Evolutionary conservation across 305 asterid genomes (phyloP).

Genomic region (Solanum aculeatissimum): DNA sequence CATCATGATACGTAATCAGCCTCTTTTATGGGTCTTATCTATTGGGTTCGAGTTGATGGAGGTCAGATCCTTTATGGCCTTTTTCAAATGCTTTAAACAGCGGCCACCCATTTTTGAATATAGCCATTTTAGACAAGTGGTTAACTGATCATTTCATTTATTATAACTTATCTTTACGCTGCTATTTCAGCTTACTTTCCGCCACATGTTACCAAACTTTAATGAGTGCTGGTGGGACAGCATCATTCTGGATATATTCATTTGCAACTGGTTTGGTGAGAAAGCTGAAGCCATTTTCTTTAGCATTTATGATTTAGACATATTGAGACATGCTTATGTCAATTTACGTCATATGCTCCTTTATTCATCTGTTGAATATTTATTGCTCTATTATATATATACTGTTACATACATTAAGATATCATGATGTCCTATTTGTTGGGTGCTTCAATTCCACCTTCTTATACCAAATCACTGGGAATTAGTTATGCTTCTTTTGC

Average conservation of each 20-base stretch:
- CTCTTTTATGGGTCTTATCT: slow-evolving; percentile 92
- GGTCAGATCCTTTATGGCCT: slow-evolving; percentile 34
- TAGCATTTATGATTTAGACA: neutral
- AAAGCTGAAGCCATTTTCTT: neutral
- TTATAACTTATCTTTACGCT: neutral
- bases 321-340: neutral
- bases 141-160: neutral
- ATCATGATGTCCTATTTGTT: neutral
- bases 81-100: neutral
- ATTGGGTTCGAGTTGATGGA: slow-evolving; percentile 97
- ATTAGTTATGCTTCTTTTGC: neutral
- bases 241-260: slow-evolving; percentile 80
- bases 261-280: slow-evolving; percentile 99
- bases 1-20: slow-evolving; percentile 95
- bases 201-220: slow-evolving; percentile 97
- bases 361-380: neutral
- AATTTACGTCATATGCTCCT: neutral
- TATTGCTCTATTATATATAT: neutral
- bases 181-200: slow-evolving; percentile 76
- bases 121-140: neutral
- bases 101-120: neutral
- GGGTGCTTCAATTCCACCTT: neutral
- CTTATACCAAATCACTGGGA: neutral
- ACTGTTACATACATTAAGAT: neutral
- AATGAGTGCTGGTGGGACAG: slow-evolving; percentile 99